phyloP scores from a whole-genome alignment of 179 eudicot species.

The Gypsophila paniculata region DNA sequence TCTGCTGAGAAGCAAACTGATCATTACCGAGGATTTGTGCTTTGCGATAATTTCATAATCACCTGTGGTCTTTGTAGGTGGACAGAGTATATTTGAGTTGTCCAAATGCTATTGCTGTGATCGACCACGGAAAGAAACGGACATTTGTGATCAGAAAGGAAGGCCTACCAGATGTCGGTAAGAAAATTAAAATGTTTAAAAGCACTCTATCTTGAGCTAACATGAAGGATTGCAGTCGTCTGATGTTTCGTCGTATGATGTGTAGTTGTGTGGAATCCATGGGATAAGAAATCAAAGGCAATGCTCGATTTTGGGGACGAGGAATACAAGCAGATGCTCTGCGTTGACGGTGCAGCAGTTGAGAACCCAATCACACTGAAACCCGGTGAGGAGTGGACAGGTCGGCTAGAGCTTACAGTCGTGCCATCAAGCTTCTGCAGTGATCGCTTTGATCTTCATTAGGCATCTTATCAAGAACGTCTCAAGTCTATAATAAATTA shows the following conservation, averaged over 20 bases:
- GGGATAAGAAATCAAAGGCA: slow-evolving; percentile 79
- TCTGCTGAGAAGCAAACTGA: too few species aligned
- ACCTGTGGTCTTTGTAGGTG: slow-evolving; percentile 38
- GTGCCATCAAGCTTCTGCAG: slow-evolving; percentile 63
- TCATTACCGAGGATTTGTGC: too few species aligned
- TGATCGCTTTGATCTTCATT: slow-evolving; percentile 49
- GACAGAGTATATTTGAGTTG: slow-evolving; percentile 69
- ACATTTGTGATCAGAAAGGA: slow-evolving; percentile 69
- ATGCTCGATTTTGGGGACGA: slow-evolving; percentile 72
- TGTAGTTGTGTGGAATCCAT: slow-evolving; percentile 83
- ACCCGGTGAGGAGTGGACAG: slow-evolving; percentile 88
- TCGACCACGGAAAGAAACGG: slow-evolving; percentile 76
- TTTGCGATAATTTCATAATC: neutral
- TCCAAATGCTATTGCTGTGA: slow-evolving; percentile 58
- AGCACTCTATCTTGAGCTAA: neutral
- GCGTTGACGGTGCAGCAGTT: slow-evolving; percentile 67
- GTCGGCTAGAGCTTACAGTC: slow-evolving; percentile 48
- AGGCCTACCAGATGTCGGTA: slow-evolving; percentile 81
- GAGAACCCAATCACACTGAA: slow-evolving; percentile 60
- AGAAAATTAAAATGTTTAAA: slow-evolving; percentile 5
- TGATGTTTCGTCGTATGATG: neutral
- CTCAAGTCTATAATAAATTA: slow-evolving; percentile 14
- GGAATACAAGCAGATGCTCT: slow-evolving; percentile 76
- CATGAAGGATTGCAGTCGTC: neutral
- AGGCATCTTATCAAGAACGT: slow-evolving; percentile 12